These are phyloP conservation scores for Nepenthes mirabilis DNA, from an alignment of 148 eudicot genomes.

Conservation along the genomic window DNA sequence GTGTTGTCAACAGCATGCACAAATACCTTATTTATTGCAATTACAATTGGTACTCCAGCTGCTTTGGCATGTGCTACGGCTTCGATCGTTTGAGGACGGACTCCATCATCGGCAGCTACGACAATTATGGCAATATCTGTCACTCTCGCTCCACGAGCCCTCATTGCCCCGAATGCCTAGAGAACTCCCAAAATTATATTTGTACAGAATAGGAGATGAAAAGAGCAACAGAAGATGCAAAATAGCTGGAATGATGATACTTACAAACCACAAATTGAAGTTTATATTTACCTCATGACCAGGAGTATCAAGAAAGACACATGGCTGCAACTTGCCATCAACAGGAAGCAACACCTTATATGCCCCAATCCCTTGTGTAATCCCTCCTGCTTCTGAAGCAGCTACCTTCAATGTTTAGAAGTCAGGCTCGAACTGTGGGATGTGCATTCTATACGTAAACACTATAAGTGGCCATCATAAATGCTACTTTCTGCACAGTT, in stretches of 20 bases:
- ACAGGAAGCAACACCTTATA: conserved; percentile 77
- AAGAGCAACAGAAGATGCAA: conserved; percentile 1
- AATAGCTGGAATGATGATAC: conserved; percentile 3
- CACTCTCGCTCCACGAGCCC: conserved; percentile 98
- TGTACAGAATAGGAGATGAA: neutral
- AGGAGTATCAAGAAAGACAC: conserved; percentile 98
- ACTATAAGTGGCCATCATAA: neutral
- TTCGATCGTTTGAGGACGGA: conserved; percentile 88
- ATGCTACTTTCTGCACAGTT: neutral
- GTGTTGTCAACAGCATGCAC: conserved; percentile 1
- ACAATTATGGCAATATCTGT: conserved; percentile 94
- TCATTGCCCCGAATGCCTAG: conserved; percentile 99
- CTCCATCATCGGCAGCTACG: conserved; percentile 98
- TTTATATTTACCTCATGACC: conserved; percentile 66
- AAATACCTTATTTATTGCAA: conserved; percentile 89
- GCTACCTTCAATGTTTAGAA: conserved; percentile 53
- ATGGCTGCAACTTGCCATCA: conserved; percentile 59
- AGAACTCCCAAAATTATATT: conserved; percentile 5
- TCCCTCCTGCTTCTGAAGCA: conserved; percentile 98
- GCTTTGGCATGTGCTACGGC: conserved; percentile 99
- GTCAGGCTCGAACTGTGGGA: conserved; percentile 4
- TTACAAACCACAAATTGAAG: neutral
- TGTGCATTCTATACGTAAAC: neutral
- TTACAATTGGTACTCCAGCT: conserved; percentile 89
- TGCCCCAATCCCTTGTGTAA: conserved; percentile 99